Conservation (phyloP, 202 grass and related monocot species). For the Bolboschoenoplectus hybrid region DNA sequence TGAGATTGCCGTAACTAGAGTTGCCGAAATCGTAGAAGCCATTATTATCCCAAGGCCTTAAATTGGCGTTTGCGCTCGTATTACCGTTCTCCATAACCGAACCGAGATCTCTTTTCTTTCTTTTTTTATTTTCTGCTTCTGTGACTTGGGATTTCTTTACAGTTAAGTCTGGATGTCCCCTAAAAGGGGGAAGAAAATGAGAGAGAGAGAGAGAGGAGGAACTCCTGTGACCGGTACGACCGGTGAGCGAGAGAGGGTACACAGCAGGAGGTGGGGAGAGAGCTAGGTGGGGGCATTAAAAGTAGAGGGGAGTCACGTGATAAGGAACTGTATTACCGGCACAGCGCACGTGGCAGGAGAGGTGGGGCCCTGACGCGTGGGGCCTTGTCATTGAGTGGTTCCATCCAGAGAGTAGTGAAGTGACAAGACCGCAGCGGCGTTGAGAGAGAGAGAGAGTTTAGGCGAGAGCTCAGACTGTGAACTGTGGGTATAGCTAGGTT, state of each 20-base stretch:
- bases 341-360: not conserved
- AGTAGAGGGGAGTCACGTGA: slow-evolving; percentile 41
- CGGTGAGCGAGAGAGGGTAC: slow-evolving; percentile 40
- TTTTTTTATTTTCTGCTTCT: not conserved
- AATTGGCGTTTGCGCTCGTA: slow-evolving; percentile 26
- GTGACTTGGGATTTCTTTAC: not conserved
- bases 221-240: slow-evolving; percentile 51
- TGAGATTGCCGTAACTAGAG: slow-evolving; percentile 37
- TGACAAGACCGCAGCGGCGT: slow-evolving; percentile 46
- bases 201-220: not conserved
- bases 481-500: too few relatives aligned
- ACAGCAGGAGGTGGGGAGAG: slow-evolving; percentile 24
- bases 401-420: slow-evolving; percentile 45
- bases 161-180: slow-evolving; percentile 24
- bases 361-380: slow-evolving; percentile 49
- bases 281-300: not conserved
- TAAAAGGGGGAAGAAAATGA: slow-evolving; percentile 34
- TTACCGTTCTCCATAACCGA: slow-evolving; percentile 2
- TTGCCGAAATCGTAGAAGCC: slow-evolving; percentile 30
- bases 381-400: slow-evolving; percentile 65
- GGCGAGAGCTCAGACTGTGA: not conserved
- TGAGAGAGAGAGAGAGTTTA: not conserved
- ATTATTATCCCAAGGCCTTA: slow-evolving; percentile 36
- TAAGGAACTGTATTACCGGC: slow-evolving; percentile 43
- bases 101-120: not conserved